phyloP scores from a whole-genome alignment of 306 rosid genomes.

The Dryas drummondii region DNA sequence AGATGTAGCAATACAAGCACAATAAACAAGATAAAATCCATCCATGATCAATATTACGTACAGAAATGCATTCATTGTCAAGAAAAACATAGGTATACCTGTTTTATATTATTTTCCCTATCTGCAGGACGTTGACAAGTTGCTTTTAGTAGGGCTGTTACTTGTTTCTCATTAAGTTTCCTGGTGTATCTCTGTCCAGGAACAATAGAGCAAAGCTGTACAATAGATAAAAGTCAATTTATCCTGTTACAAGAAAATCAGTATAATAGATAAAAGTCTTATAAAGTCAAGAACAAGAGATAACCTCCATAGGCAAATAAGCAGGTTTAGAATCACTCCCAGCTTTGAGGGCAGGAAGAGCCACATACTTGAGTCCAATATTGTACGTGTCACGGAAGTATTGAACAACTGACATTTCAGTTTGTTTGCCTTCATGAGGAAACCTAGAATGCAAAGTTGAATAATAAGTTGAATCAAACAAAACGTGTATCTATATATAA shows the following conservation, averaged over 20 bases:
- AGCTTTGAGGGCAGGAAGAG: slow-evolving; percentile 70
- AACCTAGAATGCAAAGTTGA: slow-evolving; percentile 47
- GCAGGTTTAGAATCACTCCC: slow-evolving; percentile 60
- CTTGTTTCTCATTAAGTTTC: slow-evolving; percentile 60
- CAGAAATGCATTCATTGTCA: not conserved
- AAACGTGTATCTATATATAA: not conserved
- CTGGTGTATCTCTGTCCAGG: slow-evolving; percentile 65
- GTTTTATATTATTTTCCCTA: slow-evolving; percentile 20
- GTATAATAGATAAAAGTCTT: not conserved
- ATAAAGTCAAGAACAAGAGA: not conserved
- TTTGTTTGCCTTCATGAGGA: slow-evolving; percentile 41
- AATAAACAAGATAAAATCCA: not conserved
- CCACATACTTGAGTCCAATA: not conserved
- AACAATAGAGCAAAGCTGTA: slow-evolving; percentile 56
- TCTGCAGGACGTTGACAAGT: slow-evolving; percentile 64
- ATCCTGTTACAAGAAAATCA: not conserved
- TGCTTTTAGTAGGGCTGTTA: slow-evolving; percentile 50
- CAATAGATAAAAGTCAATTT: not conserved
- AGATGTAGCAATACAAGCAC: not conserved
- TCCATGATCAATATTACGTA: not conserved
- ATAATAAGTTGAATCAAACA: not conserved
- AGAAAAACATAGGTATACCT: slow-evolving; percentile 25
- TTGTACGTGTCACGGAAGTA: slow-evolving; percentile 52
- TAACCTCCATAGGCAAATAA: slow-evolving; percentile 81
- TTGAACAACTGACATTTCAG: slow-evolving; percentile 28